Conservation (phyloP, 306 rosid genomes). For the Citrullus mucosospermus region DNA sequence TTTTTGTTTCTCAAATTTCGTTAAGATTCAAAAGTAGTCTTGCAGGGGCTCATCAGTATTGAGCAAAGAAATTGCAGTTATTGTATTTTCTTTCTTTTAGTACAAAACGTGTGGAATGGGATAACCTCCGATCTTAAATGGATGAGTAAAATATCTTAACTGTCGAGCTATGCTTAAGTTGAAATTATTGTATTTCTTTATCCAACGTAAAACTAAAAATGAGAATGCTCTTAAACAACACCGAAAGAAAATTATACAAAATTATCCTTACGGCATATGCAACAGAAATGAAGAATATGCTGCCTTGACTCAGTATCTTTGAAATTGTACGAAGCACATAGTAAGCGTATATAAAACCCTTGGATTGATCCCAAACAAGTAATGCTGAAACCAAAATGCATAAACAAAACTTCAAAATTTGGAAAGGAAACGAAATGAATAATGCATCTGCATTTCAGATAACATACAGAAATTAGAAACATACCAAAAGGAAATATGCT, state of each 20-base stretch:
- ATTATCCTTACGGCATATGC: constrained; percentile 38
- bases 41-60: background rate
- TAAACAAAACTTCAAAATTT: background rate
- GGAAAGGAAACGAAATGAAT: background rate
- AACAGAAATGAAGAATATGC: constrained; percentile 42
- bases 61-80: background rate
- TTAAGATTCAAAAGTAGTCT: background rate
- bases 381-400: constrained; percentile 22
- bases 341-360: constrained; percentile 41
- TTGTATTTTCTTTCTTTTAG: background rate
- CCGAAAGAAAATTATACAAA: background rate
- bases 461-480: background rate
- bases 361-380: constrained; percentile 37
- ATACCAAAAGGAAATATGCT: constrained; percentile 58
- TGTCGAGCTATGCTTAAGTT: background rate
- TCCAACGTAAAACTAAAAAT: background rate
- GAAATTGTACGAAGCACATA: constrained; percentile 42
- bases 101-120: background rate
- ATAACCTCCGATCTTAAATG: background rate
- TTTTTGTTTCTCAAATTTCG: background rate
- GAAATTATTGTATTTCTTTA: background rate
- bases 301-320: constrained; percentile 49
- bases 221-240: background rate
- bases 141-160: background rate
- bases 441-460: background rate